These are phyloP conservation scores for Aspergillus texensis DNA, from an alignment of 2,329 filamentous ascomycete species.

Conservation along the genomic window DNA sequence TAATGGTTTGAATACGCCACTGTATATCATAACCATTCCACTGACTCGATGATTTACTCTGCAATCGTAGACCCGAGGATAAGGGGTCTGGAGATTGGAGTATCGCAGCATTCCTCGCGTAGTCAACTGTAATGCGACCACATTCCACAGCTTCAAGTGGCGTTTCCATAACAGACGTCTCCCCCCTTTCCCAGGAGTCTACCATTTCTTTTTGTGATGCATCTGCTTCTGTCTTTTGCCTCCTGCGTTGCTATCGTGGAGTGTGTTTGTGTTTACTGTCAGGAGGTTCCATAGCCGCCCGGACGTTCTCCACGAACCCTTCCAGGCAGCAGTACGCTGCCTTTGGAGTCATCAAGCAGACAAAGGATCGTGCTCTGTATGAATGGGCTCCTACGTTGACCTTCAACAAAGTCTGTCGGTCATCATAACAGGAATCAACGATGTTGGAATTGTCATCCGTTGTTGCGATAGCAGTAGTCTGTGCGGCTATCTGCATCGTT, in stretches of 20 bases:
- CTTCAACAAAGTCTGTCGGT: background rate
- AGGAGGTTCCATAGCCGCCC: constrained; percentile 10
- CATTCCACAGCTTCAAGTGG: constrained; percentile 31
- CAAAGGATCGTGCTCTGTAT: constrained; percentile 5
- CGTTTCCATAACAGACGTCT: constrained; percentile 35
- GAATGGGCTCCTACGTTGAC: background rate
- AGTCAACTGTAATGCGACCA: constrained; percentile 28
- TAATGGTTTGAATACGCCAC: background rate
- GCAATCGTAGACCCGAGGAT: constrained; percentile 11
- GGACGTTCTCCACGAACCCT: background rate
- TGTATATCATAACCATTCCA: background rate
- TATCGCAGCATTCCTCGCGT: constrained; percentile 34
- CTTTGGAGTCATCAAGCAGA: background rate
- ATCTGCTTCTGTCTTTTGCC: constrained; percentile 14
- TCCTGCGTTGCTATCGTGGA: constrained; percentile 12
- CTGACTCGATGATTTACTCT: background rate
- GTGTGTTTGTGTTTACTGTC: constrained; percentile 11
- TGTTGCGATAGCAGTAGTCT: constrained; percentile 39
- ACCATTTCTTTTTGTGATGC: constrained; percentile 13
- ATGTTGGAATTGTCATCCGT: constrained; percentile 38
- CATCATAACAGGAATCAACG: constrained; percentile 14
- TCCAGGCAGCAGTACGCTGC: background rate
- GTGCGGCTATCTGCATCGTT: constrained; percentile 37
- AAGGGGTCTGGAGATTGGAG: constrained; percentile 14
- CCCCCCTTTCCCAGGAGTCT: constrained; percentile 17